phyloP scores from a whole-genome alignment of 2,329 filamentous ascomycete species.

The Cryphonectria parasitica region DNA sequence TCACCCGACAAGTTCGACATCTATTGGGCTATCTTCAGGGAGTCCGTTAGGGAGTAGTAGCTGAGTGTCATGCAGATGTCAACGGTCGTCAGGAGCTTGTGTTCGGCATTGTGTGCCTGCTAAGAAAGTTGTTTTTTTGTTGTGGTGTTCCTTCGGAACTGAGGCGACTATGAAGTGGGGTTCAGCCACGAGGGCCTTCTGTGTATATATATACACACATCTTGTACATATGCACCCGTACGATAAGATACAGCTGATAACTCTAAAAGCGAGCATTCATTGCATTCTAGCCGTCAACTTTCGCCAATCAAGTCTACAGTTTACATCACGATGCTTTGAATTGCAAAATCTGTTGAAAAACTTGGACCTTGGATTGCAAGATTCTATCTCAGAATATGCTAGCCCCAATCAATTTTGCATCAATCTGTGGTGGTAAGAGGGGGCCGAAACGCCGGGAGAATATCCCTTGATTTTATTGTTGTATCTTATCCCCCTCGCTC shows the following conservation, averaged over 20 bases:
- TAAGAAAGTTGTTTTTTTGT: too few species aligned
- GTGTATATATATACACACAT: background rate
- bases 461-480: background rate
- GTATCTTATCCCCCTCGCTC: background rate
- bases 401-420: background rate
- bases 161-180: background rate
- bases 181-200: background rate
- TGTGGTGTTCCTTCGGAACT: background rate
- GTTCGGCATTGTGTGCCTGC: background rate
- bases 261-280: background rate
- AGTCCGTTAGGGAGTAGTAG: background rate
- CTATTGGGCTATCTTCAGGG: background rate
- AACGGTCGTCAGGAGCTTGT: too few species aligned
- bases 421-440: constrained; percentile 3
- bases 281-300: background rate
- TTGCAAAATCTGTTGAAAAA: background rate
- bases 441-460: constrained; percentile 3
- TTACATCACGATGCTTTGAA: background rate
- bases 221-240: background rate
- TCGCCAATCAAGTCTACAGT: background rate
- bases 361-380: background rate
- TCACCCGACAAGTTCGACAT: background rate
- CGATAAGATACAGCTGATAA: background rate
- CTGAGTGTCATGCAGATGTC: background rate
- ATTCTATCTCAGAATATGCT: background rate